A percentile compares a stretch with the other conserved stretches of the same genome.
phyloP scores from a whole-genome alignment of 140 eudicot genomes.

The Erigeron philadelphicus region DNA sequence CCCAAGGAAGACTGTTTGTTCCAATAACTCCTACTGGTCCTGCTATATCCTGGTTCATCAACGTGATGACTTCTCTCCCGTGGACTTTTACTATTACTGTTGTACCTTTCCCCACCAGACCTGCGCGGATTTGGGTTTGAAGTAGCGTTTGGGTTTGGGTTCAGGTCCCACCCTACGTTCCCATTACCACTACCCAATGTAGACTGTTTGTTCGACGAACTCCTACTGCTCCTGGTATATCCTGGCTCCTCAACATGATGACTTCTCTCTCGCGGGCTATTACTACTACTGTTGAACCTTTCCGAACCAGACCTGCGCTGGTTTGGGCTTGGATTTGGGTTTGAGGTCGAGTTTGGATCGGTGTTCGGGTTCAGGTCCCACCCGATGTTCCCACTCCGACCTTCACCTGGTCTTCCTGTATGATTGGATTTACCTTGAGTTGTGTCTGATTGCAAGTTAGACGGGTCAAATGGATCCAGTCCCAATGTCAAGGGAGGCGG shows the following conservation, averaged over 20 bases:
- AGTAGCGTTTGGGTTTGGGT: background rate
- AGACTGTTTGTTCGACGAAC: slow-evolving; percentile 43
- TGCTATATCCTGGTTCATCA: slow-evolving; percentile 45
- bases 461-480: slow-evolving; percentile 33
- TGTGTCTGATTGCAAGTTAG: slow-evolving; percentile 32
- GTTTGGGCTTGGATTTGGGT: slow-evolving; percentile 17
- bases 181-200: slow-evolving; percentile 36
- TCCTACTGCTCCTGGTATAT: slow-evolving; percentile 43
- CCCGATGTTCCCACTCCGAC: slow-evolving; percentile 33
- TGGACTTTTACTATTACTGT: slow-evolving; percentile 40
- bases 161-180: slow-evolving; percentile 34
- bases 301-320: slow-evolving; percentile 41
- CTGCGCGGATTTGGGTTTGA: slow-evolving; percentile 26
- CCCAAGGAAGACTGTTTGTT: slow-evolving; percentile 43
- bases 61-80: slow-evolving; percentile 34
- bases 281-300: slow-evolving; percentile 45
- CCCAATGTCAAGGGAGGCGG: slow-evolving; percentile 35
- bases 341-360: background rate
- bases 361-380: slow-evolving; percentile 28
- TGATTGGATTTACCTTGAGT: slow-evolving; percentile 15
- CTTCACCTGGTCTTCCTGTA: slow-evolving; percentile 38
- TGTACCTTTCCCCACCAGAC: slow-evolving; percentile 41
- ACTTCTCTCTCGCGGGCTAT: slow-evolving; percentile 34
- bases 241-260: slow-evolving; percentile 47
- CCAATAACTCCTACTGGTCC: slow-evolving; percentile 45